A percentile compares a stretch with the other conserved stretches of the same genome.
These are phyloP conservation scores for Trypanosoma mega DNA, from an alignment of 208 protist species.

Conservation along the genomic window DNA sequence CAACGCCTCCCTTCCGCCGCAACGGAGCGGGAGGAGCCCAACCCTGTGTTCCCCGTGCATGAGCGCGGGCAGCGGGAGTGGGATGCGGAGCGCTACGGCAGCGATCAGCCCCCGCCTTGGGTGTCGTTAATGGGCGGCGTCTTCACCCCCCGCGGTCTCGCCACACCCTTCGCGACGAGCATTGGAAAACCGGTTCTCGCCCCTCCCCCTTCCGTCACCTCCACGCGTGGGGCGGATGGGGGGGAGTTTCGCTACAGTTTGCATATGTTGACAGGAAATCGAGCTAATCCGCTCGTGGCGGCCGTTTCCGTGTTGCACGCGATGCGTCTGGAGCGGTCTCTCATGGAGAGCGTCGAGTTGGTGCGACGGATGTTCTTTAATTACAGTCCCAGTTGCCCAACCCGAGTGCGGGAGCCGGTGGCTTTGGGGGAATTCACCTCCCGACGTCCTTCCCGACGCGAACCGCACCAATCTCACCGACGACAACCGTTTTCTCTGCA, in stretches of 20 bases:
- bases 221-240: neutral
- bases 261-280: conserved; percentile 65
- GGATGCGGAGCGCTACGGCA: conserved; percentile 3
- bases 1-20: conserved; percentile 28
- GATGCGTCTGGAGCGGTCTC: conserved; percentile 28
- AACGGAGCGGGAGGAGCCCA: neutral
- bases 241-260: conserved; percentile 60
- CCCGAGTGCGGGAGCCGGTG: neutral
- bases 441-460: neutral
- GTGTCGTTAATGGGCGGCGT: conserved; percentile 41
- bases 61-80: conserved; percentile 3
- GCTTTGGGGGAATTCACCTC: neutral
- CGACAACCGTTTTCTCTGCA: too few relatives aligned
- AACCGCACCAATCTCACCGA: too few relatives aligned
- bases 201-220: neutral
- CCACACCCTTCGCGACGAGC: conserved; percentile 41
- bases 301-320: conserved; percentile 41
- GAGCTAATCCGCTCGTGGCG: conserved; percentile 49
- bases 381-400: neutral
- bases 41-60: neutral
- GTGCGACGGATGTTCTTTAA: conserved; percentile 50
- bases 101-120: conserved; percentile 38
- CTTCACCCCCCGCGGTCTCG: conserved; percentile 71
- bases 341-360: conserved; percentile 40
- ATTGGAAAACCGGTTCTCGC: conserved; percentile 17